A percentile compares a stretch with the other conserved stretches of the same genome.
phyloP scores from a whole-genome alignment of 2,329 filamentous ascomycete genomes.

The Arthrobotrys sinensis region DNA sequence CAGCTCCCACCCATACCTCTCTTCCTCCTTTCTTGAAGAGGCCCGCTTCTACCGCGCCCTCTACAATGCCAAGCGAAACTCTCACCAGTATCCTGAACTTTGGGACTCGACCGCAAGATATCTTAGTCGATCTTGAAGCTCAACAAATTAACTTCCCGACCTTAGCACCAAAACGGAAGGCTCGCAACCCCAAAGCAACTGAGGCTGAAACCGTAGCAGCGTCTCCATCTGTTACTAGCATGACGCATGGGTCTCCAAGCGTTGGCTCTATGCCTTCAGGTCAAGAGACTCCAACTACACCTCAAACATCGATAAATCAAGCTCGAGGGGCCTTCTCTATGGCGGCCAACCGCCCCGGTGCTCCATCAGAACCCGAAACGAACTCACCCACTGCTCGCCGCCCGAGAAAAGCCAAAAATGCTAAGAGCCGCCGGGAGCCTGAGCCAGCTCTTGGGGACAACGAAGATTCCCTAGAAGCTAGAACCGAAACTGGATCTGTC shows the following conservation, averaged over 20 bases:
- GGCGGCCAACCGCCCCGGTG: background rate
- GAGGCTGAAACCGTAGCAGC: background rate
- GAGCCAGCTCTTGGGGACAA: background rate
- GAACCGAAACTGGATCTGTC: background rate
- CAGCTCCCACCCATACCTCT: background rate
- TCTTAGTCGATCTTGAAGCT: constrained; percentile 13
- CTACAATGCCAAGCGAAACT: background rate
- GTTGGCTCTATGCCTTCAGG: background rate
- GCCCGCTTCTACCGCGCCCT: background rate
- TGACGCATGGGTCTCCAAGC: background rate
- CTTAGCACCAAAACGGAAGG: constrained; percentile 45
- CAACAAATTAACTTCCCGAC: constrained; percentile 35
- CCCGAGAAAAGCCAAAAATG: constrained; percentile 24
- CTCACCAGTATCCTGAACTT: constrained; percentile 8
- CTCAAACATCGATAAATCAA: background rate
- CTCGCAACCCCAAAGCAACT: constrained; percentile 11
- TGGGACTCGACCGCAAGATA: constrained; percentile 36
- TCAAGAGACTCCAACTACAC: background rate
- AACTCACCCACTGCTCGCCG: constrained; percentile 16
- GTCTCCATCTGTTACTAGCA: background rate
- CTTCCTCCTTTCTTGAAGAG: background rate
- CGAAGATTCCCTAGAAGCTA: background rate
- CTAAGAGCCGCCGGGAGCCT: background rate
- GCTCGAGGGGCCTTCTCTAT: constrained; percentile 1
- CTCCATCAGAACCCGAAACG: constrained; percentile 7